Percentiles rank a stretch among this genome's conserved stretches.
phyloP scores from a whole-genome alignment of 2,329 filamentous ascomycete species.

The Arthrobotrys musiformis region DNA sequence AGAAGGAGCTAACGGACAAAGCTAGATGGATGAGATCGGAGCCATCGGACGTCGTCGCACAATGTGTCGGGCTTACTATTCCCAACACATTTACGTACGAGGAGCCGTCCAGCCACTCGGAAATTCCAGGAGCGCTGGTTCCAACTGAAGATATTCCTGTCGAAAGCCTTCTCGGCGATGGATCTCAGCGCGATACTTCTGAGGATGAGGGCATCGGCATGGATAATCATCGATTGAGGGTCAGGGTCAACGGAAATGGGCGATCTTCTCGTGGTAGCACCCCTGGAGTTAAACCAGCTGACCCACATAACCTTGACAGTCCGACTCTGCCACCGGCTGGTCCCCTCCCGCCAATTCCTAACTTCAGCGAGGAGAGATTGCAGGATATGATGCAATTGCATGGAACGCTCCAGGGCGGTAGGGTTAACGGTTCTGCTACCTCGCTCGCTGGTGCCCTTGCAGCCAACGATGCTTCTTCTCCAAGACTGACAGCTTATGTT shows the following conservation, averaged over 20 bases:
- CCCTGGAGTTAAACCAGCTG: slow-evolving; percentile 38
- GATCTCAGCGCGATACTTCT: slow-evolving; percentile 53
- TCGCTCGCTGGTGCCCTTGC: slow-evolving; percentile 43
- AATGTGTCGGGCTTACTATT: slow-evolving; percentile 76
- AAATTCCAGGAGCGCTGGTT: slow-evolving; percentile 63
- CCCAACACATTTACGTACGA: slow-evolving; percentile 55
- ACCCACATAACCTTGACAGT: slow-evolving; percentile 66
- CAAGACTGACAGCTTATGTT: slow-evolving; percentile 60
- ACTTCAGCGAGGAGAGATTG: slow-evolving; percentile 66
- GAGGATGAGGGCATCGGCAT: slow-evolving; percentile 55
- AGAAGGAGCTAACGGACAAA: slow-evolving; percentile 80
- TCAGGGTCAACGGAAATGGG: slow-evolving; percentile 4
- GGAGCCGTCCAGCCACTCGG: slow-evolving; percentile 59
- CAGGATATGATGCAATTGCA: slow-evolving; percentile 73
- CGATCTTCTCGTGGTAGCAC: slow-evolving; percentile 44
- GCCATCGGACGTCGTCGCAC: slow-evolving; percentile 80
- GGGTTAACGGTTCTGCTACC: slow-evolving; percentile 42
- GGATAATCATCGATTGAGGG: slow-evolving; percentile 47
- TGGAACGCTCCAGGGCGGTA: slow-evolving; percentile 67
- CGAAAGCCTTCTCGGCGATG: slow-evolving; percentile 59
- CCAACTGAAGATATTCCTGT: slow-evolving; percentile 61
- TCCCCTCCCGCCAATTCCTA: slow-evolving; percentile 65
- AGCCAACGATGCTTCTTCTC: slow-evolving; percentile 57
- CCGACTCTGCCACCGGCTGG: slow-evolving; percentile 70
- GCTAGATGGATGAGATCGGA: slow-evolving; percentile 83